Percentiles rank a stretch among this genome's conserved stretches.
Conservation (phyloP, 2,329 filamentous ascomycete genomes). For the Colletotrichum sp. region DNA sequence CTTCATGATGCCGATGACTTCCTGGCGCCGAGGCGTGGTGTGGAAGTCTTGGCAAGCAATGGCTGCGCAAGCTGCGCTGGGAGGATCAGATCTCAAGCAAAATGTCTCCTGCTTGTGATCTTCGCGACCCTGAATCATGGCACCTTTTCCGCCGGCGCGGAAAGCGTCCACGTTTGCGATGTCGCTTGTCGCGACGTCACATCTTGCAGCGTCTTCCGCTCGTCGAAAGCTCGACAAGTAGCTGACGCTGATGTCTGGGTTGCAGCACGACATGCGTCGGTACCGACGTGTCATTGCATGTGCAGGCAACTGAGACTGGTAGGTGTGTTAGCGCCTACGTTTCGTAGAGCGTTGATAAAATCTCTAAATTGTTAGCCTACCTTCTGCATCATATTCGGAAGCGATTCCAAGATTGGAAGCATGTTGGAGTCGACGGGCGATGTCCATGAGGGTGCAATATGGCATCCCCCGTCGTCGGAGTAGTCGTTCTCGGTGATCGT, state of each 20-base stretch:
- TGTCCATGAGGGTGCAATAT: background rate
- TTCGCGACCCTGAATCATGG: no score
- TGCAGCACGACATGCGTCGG: background rate
- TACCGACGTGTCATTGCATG: background rate
- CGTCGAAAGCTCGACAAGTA: background rate
- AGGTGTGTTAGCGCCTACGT: constrained; percentile 11
- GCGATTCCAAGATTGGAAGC: background rate
- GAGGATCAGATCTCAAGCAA: background rate
- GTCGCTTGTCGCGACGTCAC: background rate
- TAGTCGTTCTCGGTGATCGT: background rate
- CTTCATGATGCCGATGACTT: background rate
- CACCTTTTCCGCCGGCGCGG: no score
- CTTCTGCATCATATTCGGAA: background rate
- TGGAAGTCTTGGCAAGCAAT: background rate
- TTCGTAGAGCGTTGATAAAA: background rate
- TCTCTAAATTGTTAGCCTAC: constrained; percentile 2
- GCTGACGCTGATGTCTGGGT: background rate
- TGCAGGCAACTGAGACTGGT: background rate
- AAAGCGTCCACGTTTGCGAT: no score
- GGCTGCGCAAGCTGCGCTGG: background rate
- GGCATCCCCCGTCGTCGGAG: background rate
- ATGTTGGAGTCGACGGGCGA: background rate
- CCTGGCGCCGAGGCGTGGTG: background rate
- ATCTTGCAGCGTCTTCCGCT: background rate
- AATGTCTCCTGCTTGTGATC: background rate